Evolutionary conservation across 2,329 filamentous ascomycete species (phyloP), one percentile per base, ranked within the genome.

Genomic region (Sporothrix dimorphospora): DNA sequence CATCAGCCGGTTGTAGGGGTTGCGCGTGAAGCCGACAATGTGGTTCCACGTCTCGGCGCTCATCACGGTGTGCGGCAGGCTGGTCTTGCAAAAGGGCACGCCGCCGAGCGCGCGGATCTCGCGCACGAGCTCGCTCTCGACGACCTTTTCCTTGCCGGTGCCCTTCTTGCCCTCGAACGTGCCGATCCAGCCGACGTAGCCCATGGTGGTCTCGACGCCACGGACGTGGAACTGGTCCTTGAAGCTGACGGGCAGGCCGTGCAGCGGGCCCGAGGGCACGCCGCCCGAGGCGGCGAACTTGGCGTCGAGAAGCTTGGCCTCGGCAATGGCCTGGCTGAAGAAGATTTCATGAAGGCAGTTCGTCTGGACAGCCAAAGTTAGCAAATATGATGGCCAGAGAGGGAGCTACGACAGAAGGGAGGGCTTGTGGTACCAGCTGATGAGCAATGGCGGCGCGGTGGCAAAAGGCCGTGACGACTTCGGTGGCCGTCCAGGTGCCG

Each of bases 171-270:
- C 73, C 27, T 74, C 68, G 45, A 69, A 72, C 1, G 65, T 71
- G 38, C 67, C 69, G 30, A 71, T 68, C 69, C 72, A 74, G 49
- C 59, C 67, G 27, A 75, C 72, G 30, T 77, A 78, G 24, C 75
- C 76, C 72, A 77, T 74, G 12, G 73, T 75, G 1, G 75, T 84
- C 61, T 84, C 82, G 0, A 83, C 80, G 4, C 81, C 80, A 73
- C 81, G 81, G 9, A 84, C 78, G 65, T 83, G 81, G 72, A 85
- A 84, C 72, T 83, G 82, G 74, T 85, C 84, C 73, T 85, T 86
- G 42, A 85, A 74, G 65, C 82, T 84, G 16, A 85, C 75, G 0
- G 87, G 88, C 1, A 90, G 78, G 24, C 81, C 81, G 71, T 82
- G 80, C 1, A 83, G 76, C 14, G 81, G 79, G 0, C 81, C 81